These are phyloP conservation scores for Syzygium aromaticum DNA, from an alignment of 345 rosid species.

Conservation along the genomic window DNA sequence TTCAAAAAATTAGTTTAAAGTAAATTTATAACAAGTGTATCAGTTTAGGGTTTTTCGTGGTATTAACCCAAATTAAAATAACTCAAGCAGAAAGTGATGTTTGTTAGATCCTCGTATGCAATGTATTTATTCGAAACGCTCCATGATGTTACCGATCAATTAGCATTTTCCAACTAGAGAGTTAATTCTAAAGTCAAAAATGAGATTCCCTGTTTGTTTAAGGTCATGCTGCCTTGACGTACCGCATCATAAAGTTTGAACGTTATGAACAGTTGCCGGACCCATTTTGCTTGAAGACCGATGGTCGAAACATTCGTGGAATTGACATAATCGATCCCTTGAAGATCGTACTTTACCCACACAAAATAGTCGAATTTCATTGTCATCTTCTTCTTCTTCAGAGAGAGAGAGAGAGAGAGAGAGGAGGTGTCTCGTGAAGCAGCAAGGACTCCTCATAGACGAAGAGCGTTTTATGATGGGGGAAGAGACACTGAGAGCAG, in stretches of 20 bases:
- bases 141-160: background rate
- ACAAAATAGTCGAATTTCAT: background rate
- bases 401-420: background rate
- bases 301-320: background rate
- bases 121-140: too few species aligned
- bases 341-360: too few species aligned
- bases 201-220: background rate
- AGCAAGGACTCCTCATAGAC: background rate
- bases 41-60: too few species aligned
- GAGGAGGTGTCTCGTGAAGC: constrained; percentile 14
- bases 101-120: too few species aligned
- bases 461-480: background rate
- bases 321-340: background rate
- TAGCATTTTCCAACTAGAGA: background rate
- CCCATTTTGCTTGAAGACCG: background rate
- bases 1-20: too few species aligned
- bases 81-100: too few species aligned
- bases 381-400: background rate
- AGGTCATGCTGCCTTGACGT: background rate
- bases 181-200: background rate
- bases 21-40: too few species aligned
- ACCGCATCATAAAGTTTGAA: background rate
- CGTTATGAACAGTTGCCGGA: background rate
- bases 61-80: too few species aligned
- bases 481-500: background rate